Evolutionary conservation across 371 early-diverging fungal species (phyloP).

Genomic region (Mortierella sp.): DNA sequence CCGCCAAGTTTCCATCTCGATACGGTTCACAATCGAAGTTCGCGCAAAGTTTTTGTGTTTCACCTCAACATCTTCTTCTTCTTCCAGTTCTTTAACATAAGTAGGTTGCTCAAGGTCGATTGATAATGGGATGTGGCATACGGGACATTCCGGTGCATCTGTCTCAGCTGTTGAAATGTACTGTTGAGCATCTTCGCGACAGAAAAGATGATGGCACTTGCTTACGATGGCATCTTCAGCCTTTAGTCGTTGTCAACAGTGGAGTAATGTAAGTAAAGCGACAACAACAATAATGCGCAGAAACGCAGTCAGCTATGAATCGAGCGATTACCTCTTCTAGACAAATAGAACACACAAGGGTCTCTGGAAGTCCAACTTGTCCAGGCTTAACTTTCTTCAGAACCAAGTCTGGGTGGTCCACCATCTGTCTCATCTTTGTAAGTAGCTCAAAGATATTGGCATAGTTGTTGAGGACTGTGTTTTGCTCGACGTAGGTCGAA

Average conservation of each 20-base stretch:
- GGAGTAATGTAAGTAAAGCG: neutral
- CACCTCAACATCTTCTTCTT: conserved; percentile 30
- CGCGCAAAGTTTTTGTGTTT: conserved; percentile 63
- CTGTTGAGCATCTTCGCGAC: conserved; percentile 75
- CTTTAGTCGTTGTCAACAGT: conserved; percentile 15
- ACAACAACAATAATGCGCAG: conserved; percentile 7
- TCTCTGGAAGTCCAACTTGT: conserved; percentile 50
- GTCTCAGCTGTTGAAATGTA: conserved; percentile 66
- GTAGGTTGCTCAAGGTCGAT: conserved; percentile 88
- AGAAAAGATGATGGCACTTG: conserved; percentile 93
- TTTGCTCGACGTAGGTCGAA: conserved; percentile 86
- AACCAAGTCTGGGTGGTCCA: conserved; percentile 93
- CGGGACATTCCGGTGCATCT: conserved; percentile 81
- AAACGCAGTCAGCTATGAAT: neutral
- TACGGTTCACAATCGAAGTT: conserved; percentile 91
- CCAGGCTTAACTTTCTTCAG: conserved; percentile 64
- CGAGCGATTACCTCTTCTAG: conserved; percentile 68
- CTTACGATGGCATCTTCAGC: conserved; percentile 92
- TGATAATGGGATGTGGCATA: conserved; percentile 83
- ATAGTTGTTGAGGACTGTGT: conserved; percentile 94
- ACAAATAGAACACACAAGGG: conserved; percentile 92
- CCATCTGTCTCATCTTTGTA: conserved; percentile 81
- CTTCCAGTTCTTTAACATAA: conserved; percentile 28
- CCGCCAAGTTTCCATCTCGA: conserved; percentile 89
- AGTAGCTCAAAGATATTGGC: conserved; percentile 91